Conservation (phyloP, 2,329 filamentous ascomycete genomes). For the Colletotrichum tofieldiae region DNA sequence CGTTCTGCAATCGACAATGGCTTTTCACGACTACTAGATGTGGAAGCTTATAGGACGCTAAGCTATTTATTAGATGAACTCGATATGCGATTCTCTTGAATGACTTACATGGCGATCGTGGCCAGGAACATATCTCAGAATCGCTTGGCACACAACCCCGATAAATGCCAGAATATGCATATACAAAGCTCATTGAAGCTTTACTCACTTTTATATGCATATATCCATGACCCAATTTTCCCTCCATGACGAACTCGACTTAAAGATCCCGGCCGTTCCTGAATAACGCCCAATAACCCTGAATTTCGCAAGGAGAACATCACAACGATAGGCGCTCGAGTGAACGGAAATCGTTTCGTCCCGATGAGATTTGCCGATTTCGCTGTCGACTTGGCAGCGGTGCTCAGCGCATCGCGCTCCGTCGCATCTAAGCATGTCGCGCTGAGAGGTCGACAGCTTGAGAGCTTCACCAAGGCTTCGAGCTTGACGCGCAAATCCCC, state of each 20-base stretch:
- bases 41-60: neutral
- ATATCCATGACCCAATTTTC: constrained; percentile 25
- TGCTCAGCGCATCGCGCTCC: constrained; percentile 79
- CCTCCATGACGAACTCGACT: constrained; percentile 41
- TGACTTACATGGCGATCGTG: neutral
- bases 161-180: neutral
- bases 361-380: constrained; percentile 75
- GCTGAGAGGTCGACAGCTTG: constrained; percentile 69
- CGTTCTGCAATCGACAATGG: neutral
- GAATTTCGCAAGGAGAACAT: neutral
- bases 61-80: neutral
- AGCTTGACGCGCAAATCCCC: constrained; percentile 53
- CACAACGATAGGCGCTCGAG: constrained; percentile 14
- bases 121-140: neutral
- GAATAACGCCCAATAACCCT: neutral
- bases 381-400: constrained; percentile 78
- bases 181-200: neutral
- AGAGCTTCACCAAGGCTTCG: constrained; percentile 64
- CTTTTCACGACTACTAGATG: neutral
- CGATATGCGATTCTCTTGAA: neutral
- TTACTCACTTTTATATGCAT: constrained; percentile 8
- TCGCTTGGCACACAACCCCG: neutral
- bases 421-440: constrained; percentile 76
- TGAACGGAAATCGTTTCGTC: neutral
- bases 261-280: constrained; percentile 12